Percentiles rank a stretch among this genome's conserved stretches.
Conservation (phyloP, 1,139 yeast genomes). For the Protomyces gravidus region DNA sequence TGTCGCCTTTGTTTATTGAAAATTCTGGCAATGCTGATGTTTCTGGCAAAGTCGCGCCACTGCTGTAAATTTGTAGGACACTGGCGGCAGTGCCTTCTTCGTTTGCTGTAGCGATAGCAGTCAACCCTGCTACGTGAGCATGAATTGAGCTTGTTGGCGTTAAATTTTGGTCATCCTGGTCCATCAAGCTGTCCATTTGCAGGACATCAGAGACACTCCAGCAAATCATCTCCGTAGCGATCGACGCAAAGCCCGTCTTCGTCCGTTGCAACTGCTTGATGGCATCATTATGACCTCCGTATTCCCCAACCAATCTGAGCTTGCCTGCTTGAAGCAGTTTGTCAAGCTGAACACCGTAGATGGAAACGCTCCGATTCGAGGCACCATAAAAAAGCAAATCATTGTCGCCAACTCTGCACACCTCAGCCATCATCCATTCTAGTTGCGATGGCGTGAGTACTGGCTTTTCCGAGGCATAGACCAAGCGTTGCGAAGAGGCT, state of each 20-base stretch:
- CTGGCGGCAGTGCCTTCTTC: background rate
- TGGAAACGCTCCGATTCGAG: background rate
- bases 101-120: background rate
- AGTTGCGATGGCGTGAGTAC: conserved; percentile 39
- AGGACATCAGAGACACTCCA: too few species aligned
- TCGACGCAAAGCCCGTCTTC: background rate
- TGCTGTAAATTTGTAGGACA: background rate
- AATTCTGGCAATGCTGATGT: background rate
- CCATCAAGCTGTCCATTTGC: background rate
- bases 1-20: background rate
- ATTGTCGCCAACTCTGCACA: conserved; percentile 9
- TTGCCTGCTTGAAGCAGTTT: background rate
- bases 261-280: background rate
- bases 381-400: conserved; percentile 15
- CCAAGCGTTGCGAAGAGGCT: conserved; percentile 26
- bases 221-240: background rate
- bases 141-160: background rate
- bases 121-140: background rate
- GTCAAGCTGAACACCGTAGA: background rate
- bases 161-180: background rate
- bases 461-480: conserved; percentile 19
- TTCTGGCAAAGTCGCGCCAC: background rate
- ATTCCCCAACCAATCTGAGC: background rate
- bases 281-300: background rate
- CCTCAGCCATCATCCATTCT: conserved; percentile 19